These are phyloP conservation scores for Oryza longistaminata DNA, from an alignment of 176 grass and related monocot species.

Conservation along the genomic window DNA sequence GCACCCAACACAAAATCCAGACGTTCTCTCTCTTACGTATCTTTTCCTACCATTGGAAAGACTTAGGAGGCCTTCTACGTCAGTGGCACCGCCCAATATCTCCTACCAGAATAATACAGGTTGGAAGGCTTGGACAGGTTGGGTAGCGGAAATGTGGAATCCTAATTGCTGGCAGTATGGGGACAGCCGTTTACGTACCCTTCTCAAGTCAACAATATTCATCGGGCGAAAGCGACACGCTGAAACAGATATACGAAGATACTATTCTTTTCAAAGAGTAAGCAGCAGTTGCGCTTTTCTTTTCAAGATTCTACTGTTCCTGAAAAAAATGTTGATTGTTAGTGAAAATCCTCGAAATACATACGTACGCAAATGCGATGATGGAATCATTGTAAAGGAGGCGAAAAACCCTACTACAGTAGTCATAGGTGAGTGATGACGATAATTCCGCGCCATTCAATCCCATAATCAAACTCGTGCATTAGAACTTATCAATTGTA, in stretches of 20 bases:
- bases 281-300: background rate
- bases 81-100: constrained; percentile 26
- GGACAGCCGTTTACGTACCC: background rate
- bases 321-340: background rate
- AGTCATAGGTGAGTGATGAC: background rate
- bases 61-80: constrained; percentile 25
- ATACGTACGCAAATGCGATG: background rate
- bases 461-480: background rate
- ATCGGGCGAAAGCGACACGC: background rate
- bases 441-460: no score
- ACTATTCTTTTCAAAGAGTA: no score
- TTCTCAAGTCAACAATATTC: background rate
- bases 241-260: background rate
- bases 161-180: constrained; percentile 19
- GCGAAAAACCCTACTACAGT: background rate
- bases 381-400: background rate
- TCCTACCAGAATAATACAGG: background rate
- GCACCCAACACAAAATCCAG: background rate
- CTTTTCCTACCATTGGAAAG: constrained; percentile 20
- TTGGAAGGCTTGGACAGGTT: background rate
- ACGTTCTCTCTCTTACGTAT: background rate
- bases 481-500: background rate
- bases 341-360: background rate
- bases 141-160: constrained; percentile 3
- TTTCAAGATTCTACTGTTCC: background rate